phyloP scores from a whole-genome alignment of 176 grass and related monocot species.

The Echinochloa phyllopogon region DNA sequence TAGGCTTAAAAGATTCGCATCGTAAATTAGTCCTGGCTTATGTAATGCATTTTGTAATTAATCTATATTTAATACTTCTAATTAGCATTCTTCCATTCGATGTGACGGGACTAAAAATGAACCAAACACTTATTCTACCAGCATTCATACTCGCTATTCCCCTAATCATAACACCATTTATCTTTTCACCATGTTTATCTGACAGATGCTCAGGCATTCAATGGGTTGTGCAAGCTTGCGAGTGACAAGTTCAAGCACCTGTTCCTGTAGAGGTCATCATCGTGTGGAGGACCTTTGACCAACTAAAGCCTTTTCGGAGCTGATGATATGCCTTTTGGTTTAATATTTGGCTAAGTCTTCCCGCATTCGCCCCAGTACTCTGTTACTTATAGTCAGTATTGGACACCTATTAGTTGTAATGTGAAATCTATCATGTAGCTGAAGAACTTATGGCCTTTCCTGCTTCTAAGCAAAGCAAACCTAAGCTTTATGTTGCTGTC shows the following conservation, averaged over 20 bases:
- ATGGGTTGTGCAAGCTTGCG: slow-evolving; percentile 79
- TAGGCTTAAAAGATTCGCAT: too few species aligned
- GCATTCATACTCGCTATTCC: not conserved
- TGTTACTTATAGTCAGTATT: slow-evolving; percentile 2
- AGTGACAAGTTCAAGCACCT: slow-evolving; percentile 69
- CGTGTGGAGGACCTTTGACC: slow-evolving; percentile 24
- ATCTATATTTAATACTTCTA: too few species aligned
- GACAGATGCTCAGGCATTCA: slow-evolving; percentile 62
- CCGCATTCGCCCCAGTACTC: slow-evolving; percentile 1
- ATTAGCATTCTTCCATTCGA: too few species aligned
- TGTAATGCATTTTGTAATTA: too few species aligned
- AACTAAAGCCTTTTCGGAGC: slow-evolving; percentile 3
- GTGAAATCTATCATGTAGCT: not conserved
- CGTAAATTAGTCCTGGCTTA: too few species aligned
- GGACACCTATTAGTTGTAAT: slow-evolving; percentile 16
- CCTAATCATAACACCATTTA: slow-evolving; percentile 1
- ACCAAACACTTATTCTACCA: slow-evolving; percentile 4
- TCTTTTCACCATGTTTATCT: slow-evolving; percentile 39
- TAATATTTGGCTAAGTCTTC: slow-evolving; percentile 32
- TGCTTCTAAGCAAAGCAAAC: slow-evolving; percentile 45
- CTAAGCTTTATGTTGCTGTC: slow-evolving; percentile 37
- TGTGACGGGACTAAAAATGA: too few species aligned
- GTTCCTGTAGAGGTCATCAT: slow-evolving; percentile 62
- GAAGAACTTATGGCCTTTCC: slow-evolving; percentile 17
- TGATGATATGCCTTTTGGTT: slow-evolving; percentile 12